Evolutionary conservation across 2,329 filamentous ascomycete genomes (phyloP).

Genomic region (Capronia americana): DNA sequence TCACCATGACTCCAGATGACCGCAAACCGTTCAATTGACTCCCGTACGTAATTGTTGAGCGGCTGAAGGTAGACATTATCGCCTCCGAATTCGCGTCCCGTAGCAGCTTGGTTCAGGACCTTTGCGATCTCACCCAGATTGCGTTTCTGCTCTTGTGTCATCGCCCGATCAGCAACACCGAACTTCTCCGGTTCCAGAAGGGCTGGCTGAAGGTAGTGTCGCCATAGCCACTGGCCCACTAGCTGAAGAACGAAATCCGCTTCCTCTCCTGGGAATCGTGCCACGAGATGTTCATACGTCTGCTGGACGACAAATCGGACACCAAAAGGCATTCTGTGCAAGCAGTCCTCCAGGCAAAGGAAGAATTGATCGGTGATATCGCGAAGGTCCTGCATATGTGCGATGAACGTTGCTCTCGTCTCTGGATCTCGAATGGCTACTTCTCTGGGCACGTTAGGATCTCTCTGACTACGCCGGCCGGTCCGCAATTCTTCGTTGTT

Average conservation of each 20-base stretch:
- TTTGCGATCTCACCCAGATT: constrained; percentile 91
- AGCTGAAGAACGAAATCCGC: constrained; percentile 79
- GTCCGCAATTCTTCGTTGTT: constrained; percentile 97
- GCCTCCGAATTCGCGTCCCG: constrained; percentile 87
- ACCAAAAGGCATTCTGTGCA: constrained; percentile 91
- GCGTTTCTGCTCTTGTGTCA: constrained; percentile 90
- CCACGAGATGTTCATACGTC: constrained; percentile 77
- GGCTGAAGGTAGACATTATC: constrained; percentile 97
- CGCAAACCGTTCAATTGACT: constrained; percentile 80
- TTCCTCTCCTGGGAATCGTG: constrained; percentile 80
- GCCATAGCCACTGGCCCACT: constrained; percentile 91
- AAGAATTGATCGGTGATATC: constrained; percentile 96
- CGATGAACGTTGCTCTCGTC: constrained; percentile 89
- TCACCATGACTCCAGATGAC: constrained; percentile 73
- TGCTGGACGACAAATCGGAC: constrained; percentile 87
- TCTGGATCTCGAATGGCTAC: constrained; percentile 95
- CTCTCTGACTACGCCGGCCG: constrained; percentile 79
- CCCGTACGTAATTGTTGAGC: constrained; percentile 86
- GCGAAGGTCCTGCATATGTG: constrained; percentile 88
- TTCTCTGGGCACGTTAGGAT: constrained; percentile 84
- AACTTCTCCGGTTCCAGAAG: constrained; percentile 89
- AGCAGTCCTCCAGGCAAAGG: constrained; percentile 76
- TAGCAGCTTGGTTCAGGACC: constrained; percentile 85
- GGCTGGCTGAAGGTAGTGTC: constrained; percentile 88
- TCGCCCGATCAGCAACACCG: constrained; percentile 85